A percentile compares a stretch with the other conserved stretches of the same genome.
These are phyloP conservation scores for Thermochaetoides dissita DNA, from an alignment of 2,329 filamentous ascomycete species.

Conservation along the genomic window DNA sequence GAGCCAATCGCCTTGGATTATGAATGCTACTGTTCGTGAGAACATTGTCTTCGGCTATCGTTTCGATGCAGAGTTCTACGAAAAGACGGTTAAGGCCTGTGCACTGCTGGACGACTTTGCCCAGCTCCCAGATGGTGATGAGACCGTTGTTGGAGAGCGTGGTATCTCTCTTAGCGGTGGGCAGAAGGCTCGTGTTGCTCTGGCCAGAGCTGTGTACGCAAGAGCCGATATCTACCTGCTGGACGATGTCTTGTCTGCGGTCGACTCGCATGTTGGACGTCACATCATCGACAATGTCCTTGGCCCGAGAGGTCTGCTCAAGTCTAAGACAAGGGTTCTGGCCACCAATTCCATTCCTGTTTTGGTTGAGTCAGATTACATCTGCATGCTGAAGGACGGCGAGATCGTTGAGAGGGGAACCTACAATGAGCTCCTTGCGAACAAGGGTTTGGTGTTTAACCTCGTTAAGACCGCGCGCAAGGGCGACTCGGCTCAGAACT, in stretches of 20 bases:
- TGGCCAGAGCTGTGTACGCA: slow-evolving; percentile 90
- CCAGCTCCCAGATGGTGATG: slow-evolving; percentile 85
- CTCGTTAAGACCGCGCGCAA: slow-evolving; percentile 65
- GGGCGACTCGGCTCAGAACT: slow-evolving; percentile 30
- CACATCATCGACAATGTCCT: slow-evolving; percentile 93
- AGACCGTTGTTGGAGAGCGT: slow-evolving; percentile 90
- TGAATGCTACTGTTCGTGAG: slow-evolving; percentile 94
- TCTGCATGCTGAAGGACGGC: slow-evolving; percentile 71
- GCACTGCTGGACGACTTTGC: slow-evolving; percentile 82
- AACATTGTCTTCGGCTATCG: slow-evolving; percentile 95
- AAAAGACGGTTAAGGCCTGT: slow-evolving; percentile 81
- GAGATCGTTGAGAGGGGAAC: slow-evolving; percentile 77
- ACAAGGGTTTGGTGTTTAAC: slow-evolving; percentile 80
- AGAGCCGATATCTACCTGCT: slow-evolving; percentile 91
- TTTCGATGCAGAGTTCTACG: slow-evolving; percentile 88
- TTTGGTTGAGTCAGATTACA: slow-evolving; percentile 75
- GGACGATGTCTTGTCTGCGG: slow-evolving; percentile 87
- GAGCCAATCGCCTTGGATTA: slow-evolving; percentile 86
- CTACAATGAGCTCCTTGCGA: slow-evolving; percentile 79
- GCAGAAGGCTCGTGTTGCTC: slow-evolving; percentile 83
- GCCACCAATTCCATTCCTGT: slow-evolving; percentile 94
- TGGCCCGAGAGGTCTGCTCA: slow-evolving; percentile 67
- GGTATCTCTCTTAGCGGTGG: slow-evolving; percentile 93
- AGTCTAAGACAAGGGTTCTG: slow-evolving; percentile 76
- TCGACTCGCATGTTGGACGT: slow-evolving; percentile 93